Evolutionary conservation across 2,329 filamentous ascomycete species (phyloP).

Genomic region (Emydomyces testavorans): DNA sequence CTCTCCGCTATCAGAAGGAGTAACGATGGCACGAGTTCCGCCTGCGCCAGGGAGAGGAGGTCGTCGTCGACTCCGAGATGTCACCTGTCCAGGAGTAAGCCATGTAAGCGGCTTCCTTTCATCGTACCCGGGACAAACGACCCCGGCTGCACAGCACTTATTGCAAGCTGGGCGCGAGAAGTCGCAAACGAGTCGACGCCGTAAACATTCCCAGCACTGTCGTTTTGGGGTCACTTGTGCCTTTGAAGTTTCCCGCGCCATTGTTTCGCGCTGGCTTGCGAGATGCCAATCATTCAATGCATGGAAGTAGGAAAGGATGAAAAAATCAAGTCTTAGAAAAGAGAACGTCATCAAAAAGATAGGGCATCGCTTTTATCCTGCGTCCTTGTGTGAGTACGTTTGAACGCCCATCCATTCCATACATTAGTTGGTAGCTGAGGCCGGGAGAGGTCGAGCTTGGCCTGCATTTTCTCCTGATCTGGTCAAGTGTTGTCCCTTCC

Average conservation of each 20-base stretch:
- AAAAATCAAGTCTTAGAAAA: not conserved
- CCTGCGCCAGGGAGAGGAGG: not conserved
- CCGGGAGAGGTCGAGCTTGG: not conserved
- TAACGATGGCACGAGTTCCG: not conserved
- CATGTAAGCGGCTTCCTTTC: constrained; percentile 38
- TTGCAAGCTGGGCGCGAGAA: constrained; percentile 13
- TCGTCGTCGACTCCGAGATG: constrained; percentile 11
- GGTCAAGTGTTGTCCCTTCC: not conserved
- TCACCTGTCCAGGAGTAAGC: constrained; percentile 24
- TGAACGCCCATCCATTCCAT: not conserved
- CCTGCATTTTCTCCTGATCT: not conserved
- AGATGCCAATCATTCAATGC: not conserved
- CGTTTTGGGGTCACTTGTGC: not conserved
- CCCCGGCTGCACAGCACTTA: constrained; percentile 14
- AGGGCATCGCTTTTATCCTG: too few species aligned
- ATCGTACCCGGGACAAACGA: constrained; percentile 17
- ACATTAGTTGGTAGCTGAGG: not conserved
- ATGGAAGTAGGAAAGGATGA: too few species aligned
- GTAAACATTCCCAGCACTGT: constrained; percentile 5
- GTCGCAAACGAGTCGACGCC: constrained; percentile 16
- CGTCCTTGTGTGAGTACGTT: too few species aligned
- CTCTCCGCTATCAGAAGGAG: not conserved
- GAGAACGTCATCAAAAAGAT: too few species aligned
- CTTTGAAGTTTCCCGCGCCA: not conserved
- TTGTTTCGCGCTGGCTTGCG: not conserved